These are phyloP conservation scores for Tilletia horrida DNA, from an alignment of 1,284 basidiomycete genomes.

Conservation along the genomic window DNA sequence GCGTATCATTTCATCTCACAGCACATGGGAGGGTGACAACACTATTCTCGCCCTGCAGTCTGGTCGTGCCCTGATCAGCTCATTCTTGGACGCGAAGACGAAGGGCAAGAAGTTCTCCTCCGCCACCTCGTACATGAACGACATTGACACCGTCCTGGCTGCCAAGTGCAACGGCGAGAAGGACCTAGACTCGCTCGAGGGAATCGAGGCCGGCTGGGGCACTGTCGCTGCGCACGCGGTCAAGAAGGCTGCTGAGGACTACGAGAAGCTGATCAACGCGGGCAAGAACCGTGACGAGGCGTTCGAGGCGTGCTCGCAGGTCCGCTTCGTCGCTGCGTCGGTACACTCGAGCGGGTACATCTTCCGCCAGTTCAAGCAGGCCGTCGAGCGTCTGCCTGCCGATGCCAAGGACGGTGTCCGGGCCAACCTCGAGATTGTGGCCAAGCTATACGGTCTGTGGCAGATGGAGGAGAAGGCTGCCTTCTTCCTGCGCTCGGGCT, in stretches of 20 bases:
- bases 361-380: conserved; percentile 54
- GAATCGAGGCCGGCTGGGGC: conserved; percentile 60
- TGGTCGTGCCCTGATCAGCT: conserved; percentile 60
- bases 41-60: conserved; percentile 61
- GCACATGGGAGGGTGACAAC: conserved; percentile 63
- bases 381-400: conserved; percentile 41
- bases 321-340: conserved; percentile 62
- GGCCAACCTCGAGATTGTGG: conserved; percentile 41
- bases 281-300: conserved; percentile 60
- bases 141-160: conserved; percentile 54
- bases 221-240: conserved; percentile 61
- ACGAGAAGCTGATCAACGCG: conserved; percentile 55
- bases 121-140: conserved; percentile 59
- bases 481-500: conserved; percentile 59
- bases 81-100: conserved; percentile 58
- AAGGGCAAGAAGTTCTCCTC: conserved; percentile 59
- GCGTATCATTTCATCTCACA: conserved; percentile 17
- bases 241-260: conserved; percentile 61
- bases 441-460: conserved; percentile 58
- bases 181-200: conserved; percentile 57
- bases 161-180: conserved; percentile 56
- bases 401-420: conserved; percentile 44
- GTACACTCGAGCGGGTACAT: conserved; percentile 55
- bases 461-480: conserved; percentile 63
- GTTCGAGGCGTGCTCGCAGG: conserved; percentile 61